phyloP scores from a whole-genome alignment of 139 green algal genomes.

The Closterium sp. region DNA sequence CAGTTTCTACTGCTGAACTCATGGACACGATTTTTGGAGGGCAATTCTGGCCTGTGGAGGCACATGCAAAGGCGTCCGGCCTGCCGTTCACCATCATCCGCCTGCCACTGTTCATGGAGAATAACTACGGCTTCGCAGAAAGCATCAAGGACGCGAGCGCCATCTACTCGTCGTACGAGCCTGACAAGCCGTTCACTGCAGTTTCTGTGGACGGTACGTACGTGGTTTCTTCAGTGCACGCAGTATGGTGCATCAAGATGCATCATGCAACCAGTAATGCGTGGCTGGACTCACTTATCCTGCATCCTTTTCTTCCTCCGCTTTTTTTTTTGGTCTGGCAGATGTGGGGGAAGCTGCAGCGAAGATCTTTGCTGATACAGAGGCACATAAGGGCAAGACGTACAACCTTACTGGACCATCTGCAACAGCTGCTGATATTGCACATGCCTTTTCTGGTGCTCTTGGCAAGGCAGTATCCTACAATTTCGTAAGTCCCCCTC shows the following conservation, averaged over 20 bases:
- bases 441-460: neutral
- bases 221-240: neutral
- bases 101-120: constrained; percentile 8
- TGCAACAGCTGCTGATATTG: neutral
- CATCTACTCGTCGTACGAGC: neutral
- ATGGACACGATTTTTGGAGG: neutral
- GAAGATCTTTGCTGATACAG: constrained; percentile 1
- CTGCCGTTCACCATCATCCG: neutral
- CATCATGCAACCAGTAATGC: no score
- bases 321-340: neutral
- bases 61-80: neutral
- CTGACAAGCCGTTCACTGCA: neutral
- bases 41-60: neutral
- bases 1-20: neutral
- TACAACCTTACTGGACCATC: neutral
- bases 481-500: neutral
- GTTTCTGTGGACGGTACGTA: neutral
- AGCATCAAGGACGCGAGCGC: constrained; percentile 7
- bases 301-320: neutral
- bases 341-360: constrained; percentile 12
- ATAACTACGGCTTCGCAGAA: neutral
- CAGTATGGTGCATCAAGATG: neutral
- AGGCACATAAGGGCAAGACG: neutral
- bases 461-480: constrained; percentile 2
- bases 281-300: no score